phyloP scores from a whole-genome alignment of 2,329 filamentous ascomycete species.

The Fusarium cyanostomum region DNA sequence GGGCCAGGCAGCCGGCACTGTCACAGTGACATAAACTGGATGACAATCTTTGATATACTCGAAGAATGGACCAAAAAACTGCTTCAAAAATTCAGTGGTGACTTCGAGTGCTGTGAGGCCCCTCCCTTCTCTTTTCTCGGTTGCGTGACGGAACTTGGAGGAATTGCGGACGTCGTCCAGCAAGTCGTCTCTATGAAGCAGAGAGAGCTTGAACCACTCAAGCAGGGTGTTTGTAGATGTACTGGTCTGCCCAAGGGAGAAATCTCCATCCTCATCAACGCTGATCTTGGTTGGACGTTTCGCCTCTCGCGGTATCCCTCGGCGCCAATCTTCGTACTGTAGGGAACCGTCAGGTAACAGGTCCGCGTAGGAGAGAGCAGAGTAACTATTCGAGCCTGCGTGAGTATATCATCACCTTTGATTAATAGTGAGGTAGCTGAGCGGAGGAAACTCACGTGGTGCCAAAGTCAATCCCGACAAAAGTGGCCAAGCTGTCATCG shows the following conservation, averaged over 20 bases:
- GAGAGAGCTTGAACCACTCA: slow-evolving; percentile 8
- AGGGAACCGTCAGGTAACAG: background rate
- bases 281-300: background rate
- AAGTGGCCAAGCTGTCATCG: background rate
- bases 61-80: background rate
- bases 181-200: background rate
- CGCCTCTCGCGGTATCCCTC: no score
- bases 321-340: no score
- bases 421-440: no score
- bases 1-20: background rate
- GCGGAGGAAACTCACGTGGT: slow-evolving; percentile 17
- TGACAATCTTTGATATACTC: fast-evolving
- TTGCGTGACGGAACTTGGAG: background rate
- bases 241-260: no score
- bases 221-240: background rate
- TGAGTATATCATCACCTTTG: background rate
- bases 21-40: background rate
- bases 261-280: no score
- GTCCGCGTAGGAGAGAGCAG: background rate
- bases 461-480: background rate
- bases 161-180: background rate
- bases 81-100: background rate
- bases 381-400: background rate
- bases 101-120: background rate
- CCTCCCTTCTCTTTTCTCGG: fast-evolving